These are phyloP conservation scores for Chrysosporium queenslandicum DNA, from an alignment of 2,329 filamentous ascomycete genomes.

Conservation along the genomic window DNA sequence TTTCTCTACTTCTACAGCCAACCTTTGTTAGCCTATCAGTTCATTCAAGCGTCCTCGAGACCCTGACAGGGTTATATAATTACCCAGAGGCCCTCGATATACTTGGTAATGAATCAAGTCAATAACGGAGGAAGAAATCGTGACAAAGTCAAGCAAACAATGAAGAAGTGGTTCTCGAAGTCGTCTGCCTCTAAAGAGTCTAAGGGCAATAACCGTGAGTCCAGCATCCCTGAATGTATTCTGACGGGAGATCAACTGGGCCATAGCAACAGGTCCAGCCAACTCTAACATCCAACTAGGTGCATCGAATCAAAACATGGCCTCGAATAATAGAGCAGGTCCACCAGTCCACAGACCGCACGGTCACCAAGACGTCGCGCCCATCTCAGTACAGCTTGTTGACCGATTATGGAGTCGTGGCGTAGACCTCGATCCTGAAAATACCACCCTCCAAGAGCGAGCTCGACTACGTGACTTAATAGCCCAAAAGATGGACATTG, in stretches of 20 bases:
- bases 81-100: background rate
- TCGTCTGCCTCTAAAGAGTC: background rate
- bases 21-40: background rate
- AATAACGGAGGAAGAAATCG: background rate
- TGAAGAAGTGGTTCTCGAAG: constrained; percentile 3
- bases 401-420: background rate
- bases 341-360: background rate
- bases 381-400: background rate
- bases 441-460: constrained; percentile 7
- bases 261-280: background rate
- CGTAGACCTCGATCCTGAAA: background rate
- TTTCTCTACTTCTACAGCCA: background rate
- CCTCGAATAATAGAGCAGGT: background rate
- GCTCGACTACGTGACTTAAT: constrained; percentile 1
- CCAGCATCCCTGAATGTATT: background rate
- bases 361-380: background rate
- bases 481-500: constrained; percentile 1
- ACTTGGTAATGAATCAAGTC: background rate
- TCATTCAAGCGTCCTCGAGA: background rate
- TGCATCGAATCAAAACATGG: background rate
- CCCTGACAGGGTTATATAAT: background rate
- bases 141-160: background rate
- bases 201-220: background rate
- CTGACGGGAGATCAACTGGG: background rate
- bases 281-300: background rate